Evolutionary conservation across 2,329 filamentous ascomycete species (phyloP), one percentile per base, ranked within the genome.

Genomic region (Microascus cirrosus): DNA sequence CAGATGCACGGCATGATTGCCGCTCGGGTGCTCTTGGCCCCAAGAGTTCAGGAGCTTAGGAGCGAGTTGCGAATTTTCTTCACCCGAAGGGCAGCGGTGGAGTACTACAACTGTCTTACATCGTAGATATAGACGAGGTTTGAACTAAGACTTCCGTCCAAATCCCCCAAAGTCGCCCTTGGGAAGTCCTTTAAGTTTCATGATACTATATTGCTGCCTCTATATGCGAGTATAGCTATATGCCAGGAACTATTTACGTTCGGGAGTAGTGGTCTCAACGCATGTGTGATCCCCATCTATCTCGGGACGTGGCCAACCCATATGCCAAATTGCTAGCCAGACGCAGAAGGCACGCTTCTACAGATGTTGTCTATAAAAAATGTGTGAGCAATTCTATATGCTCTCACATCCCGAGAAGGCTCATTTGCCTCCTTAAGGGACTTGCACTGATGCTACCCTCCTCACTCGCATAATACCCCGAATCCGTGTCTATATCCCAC

Each of bases 401-500:
- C 25, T 34, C 42, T 64, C 58, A 84, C 77, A 85, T 79, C 59
- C 83, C 85, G 63, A 90, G 69, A 63, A 90, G 73, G 69, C 85
- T 89, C 86, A 90, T 87, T 69, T 90, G 85, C 63, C 86, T 77
- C 64, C 84, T 77, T 63, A 89, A 74, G 5, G 87, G 86, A 65
- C 85, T 89, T 13, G 84, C 83, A 55, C 79, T 78, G 55, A 74
- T 81, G 65, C 84, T 87, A 56, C 83, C 85, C 61, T 90, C 87
- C 69, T 91, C 87, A 65, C 86, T 90, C 39, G 83, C 80, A 67
- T 86, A 84, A 67, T 78, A 85, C 42, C 80, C 83, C 53, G 82
- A 85, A 64, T 96, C 93, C 34, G 94, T 93, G 70, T 97, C 94
- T 63, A 99, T 97, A 68, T 99, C 94, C 85, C 94, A 97, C 60